A percentile compares a stretch with the other conserved stretches of the same genome.
Conservation (phyloP, 352 stramenopile species). For the Phytophthora crassamura region DNA sequence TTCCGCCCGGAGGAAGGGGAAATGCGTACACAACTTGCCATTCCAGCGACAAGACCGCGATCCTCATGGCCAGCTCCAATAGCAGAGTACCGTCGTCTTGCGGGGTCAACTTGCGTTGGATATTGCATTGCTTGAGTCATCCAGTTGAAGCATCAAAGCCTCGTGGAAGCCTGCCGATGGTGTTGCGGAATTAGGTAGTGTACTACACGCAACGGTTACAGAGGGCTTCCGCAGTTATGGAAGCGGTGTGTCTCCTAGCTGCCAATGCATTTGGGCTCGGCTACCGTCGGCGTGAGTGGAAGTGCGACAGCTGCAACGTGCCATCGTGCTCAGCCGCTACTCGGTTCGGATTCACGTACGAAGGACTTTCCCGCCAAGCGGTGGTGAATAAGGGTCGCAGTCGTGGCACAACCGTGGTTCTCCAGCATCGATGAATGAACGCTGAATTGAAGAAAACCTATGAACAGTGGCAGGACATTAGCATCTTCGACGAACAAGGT, state of each 20-base stretch:
- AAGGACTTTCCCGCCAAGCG: slow-evolving; percentile 24
- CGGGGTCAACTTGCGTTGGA: slow-evolving; percentile 3
- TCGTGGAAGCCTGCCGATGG: slow-evolving; percentile 28
- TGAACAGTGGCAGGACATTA: slow-evolving; percentile 15
- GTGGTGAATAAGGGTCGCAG: slow-evolving; percentile 17
- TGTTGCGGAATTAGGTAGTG: slow-evolving; percentile 22
- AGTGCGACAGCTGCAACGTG: slow-evolving; percentile 23
- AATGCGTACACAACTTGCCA: slow-evolving; percentile 20
- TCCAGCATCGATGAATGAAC: slow-evolving; percentile 21
- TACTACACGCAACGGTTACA: slow-evolving; percentile 15
- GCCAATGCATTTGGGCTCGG: slow-evolving; percentile 21
- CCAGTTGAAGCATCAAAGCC: slow-evolving; percentile 8
- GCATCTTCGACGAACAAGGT: slow-evolving; percentile 22
- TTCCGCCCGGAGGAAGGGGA: slow-evolving; percentile 21
- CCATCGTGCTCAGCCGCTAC: slow-evolving; percentile 11
- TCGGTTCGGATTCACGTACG: slow-evolving; percentile 26
- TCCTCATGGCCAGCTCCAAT: slow-evolving; percentile 10
- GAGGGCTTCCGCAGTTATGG: slow-evolving; percentile 19
- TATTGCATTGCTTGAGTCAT: slow-evolving; percentile 2
- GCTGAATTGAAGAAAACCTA: slow-evolving; percentile 13
- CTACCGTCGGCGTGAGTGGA: slow-evolving; percentile 28
- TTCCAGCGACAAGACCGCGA: slow-evolving; percentile 13
- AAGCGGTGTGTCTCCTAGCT: slow-evolving; percentile 21
- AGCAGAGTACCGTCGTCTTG: not conserved
- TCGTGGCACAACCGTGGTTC: slow-evolving; percentile 30